phyloP scores from a whole-genome alignment of 148 eudicot species.

The Vaccinium corymbosum region DNA sequence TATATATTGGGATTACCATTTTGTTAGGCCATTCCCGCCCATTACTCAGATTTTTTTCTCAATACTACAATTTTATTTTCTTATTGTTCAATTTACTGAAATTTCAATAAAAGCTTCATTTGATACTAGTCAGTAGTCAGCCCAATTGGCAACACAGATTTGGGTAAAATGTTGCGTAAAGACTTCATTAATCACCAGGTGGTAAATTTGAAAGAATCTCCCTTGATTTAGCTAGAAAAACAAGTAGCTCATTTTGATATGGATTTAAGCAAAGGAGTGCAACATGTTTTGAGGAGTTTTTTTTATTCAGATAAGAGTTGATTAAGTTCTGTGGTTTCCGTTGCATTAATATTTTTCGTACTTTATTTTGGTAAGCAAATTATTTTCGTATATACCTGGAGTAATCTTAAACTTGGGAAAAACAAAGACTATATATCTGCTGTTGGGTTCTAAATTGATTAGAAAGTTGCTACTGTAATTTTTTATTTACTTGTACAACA shows the following conservation, averaged over 20 bases:
- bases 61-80: not conserved
- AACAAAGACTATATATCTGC: no score
- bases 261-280: not conserved
- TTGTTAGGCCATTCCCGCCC: not conserved
- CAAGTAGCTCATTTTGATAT: not conserved
- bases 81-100: not conserved
- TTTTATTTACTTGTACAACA: constrained; percentile 14
- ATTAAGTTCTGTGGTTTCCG: not conserved
- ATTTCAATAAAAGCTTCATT: not conserved
- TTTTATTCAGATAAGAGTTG: not conserved
- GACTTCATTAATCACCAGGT: not conserved
- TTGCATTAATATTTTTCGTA: not conserved
- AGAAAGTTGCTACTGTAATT: not conserved
- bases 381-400: not conserved
- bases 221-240: constrained; percentile 1
- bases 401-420: not conserved
- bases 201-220: not conserved
- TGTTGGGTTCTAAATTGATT: no score
- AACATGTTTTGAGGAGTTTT: not conserved
- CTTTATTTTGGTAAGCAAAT: not conserved
- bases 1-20: not conserved
- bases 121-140: not conserved
- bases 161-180: not conserved
- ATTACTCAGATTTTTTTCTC: not conserved
- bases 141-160: not conserved